Base-by-base conservation (phyloP, 441 rosid genomes). In the Theobroma grandiflorum region DNA sequence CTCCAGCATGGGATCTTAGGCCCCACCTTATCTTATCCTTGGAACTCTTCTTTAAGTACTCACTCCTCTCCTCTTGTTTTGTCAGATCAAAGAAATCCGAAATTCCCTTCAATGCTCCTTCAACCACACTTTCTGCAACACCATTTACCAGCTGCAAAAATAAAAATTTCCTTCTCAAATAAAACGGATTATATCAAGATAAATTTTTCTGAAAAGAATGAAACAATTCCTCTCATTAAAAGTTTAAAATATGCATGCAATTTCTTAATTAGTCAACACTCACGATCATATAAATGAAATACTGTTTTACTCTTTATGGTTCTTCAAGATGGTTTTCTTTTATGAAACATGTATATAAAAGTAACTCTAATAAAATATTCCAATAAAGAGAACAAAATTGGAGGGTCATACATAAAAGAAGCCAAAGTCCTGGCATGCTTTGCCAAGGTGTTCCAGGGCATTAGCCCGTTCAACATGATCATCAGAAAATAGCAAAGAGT, bases 61-160 rank as follows among this genome's bases (percentile, higher is more conserved):
- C 40, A 9, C 50, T 79, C 67, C 55, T 76, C 16, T 81, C 80
- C 20, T 78, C 78, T 40, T n/a, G 71, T 15, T 10, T 47, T 6
- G 82, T 81, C 18, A 50, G 53, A 14, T 81, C 78, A 43, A 81
- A 85, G 61, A 78, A 85, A 16, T 75, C 80, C 1, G 83, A 70
- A n/a, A 73, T 79, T 5, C 72, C 81, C 40, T 83, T 79, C 43
- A 83, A 11, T 37, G 79, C 79, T 57, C 71, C 75, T 50, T 83
- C 86, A 14, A 85, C 78, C 72, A 81, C 81, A 6, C 61, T 31
- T 31, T 83, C 79, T 15, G 84, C 45, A 6, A 83, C 80, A 0
- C 83, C 83, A 63, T 85, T 85, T 14, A 85, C 76, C 72, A 85
- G 62, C 88, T 85, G 85, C 79, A 22, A 26, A 15, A 55, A 43